Evolutionary conservation across 345 rosid genomes (phyloP).

Genomic region (Odontarrhena argentea): DNA sequence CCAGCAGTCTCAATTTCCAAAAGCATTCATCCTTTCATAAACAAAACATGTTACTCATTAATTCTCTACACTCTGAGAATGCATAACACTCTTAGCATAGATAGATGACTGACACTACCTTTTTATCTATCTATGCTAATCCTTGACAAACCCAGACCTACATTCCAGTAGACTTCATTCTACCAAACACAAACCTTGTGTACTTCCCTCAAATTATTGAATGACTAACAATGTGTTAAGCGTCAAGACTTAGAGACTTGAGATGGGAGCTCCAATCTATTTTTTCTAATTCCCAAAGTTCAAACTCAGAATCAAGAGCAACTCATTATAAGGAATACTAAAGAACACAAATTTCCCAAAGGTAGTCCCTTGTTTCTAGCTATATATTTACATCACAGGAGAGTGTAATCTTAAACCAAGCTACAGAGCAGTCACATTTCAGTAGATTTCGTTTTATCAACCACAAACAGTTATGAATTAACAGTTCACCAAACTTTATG

Average conservation of each 20-base stretch:
- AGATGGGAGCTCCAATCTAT: neutral
- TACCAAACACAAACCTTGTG: constrained; percentile 1
- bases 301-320: constrained; percentile 17
- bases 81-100: neutral
- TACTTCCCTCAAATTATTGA: neutral
- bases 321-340: neutral
- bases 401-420: no score
- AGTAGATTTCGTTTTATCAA: no score
- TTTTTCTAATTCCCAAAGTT: neutral
- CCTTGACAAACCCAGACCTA: neutral
- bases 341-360: no score
- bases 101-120: neutral
- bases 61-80: neutral
- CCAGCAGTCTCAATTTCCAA: neutral
- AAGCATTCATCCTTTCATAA: neutral
- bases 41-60: constrained; percentile 3
- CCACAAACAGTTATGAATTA: no score
- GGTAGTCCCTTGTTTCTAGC: no score
- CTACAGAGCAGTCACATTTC: no score
- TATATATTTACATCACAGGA: no score
- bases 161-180: neutral
- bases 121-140: neutral
- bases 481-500: no score
- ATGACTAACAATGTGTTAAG: neutral
- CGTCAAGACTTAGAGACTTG: neutral